phyloP scores from a whole-genome alignment of 805 yeast species.

The Phaffomyces thermotolerans region DNA sequence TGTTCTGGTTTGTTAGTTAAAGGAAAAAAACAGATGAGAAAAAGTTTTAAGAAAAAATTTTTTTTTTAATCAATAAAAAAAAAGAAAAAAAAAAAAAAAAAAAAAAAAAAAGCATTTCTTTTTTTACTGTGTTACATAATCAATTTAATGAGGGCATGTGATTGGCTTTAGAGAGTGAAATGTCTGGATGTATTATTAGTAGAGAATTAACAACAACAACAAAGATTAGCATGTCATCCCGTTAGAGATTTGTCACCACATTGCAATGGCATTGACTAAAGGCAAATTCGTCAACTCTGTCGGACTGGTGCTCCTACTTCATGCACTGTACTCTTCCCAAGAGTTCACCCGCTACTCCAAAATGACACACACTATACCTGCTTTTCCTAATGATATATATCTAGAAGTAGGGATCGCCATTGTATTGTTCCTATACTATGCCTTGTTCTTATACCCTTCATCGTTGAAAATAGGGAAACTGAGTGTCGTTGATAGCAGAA shows the following conservation, averaged over 20 bases:
- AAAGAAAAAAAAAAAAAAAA: too few relatives aligned
- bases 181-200: too few relatives aligned
- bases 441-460: slow-evolving; percentile 2
- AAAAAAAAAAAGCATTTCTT: too few relatives aligned
- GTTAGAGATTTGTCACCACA: too few relatives aligned
- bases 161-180: too few relatives aligned
- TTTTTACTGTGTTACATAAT: slow-evolving; percentile 9
- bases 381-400: slow-evolving; percentile 6
- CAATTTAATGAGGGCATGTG: too few relatives aligned
- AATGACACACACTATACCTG: background rate
- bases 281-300: background rate
- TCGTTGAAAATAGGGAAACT: background rate
- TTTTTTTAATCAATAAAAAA: too few relatives aligned
- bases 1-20: slow-evolving; percentile 1
- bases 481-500: slow-evolving; percentile 1
- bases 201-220: too few relatives aligned
- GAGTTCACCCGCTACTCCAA: slow-evolving; percentile 4
- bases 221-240: too few relatives aligned
- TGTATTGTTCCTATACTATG: slow-evolving; percentile 1
- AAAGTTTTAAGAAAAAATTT: slow-evolving; percentile 14
- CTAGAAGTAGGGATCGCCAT: slow-evolving; percentile 2
- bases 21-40: background rate
- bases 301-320: slow-evolving; percentile 1
- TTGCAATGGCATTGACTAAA: background rate
- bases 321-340: slow-evolving; percentile 9